A percentile compares a stretch with the other conserved stretches of the same genome.
phyloP scores from a whole-genome alignment of 2,329 filamentous ascomycete species.

The Parafenestella ontariensis region DNA sequence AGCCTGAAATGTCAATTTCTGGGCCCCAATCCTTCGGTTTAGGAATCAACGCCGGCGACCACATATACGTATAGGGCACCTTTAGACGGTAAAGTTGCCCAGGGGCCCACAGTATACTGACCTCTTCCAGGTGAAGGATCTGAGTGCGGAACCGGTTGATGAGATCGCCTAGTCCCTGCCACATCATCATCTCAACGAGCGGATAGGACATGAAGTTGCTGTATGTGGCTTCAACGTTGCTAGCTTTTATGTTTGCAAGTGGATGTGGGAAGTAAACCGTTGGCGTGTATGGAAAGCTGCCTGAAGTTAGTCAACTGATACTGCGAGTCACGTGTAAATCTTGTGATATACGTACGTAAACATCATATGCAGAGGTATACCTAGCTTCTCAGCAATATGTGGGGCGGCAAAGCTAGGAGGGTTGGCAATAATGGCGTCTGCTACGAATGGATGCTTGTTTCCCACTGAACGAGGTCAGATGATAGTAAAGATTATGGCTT shows the following conservation, averaged over 20 bases:
- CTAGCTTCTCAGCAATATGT: conserved; percentile 76
- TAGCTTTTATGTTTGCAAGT: conserved; percentile 75
- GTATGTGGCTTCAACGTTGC: conserved; percentile 74
- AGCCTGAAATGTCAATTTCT: conserved; percentile 77
- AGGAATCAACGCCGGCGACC: conserved; percentile 68
- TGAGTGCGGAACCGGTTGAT: conserved; percentile 76
- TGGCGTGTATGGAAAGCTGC: conserved; percentile 74
- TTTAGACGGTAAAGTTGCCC: conserved; percentile 75
- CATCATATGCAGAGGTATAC: conserved; percentile 82
- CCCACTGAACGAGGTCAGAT: conserved; percentile 55
- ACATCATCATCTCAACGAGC: conserved; percentile 78
- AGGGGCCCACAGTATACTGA: conserved; percentile 79
- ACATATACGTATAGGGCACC: conserved; percentile 76
- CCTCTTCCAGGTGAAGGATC: conserved; percentile 73
- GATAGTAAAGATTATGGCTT: too few species aligned
- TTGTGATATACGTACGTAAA: conserved; percentile 70
- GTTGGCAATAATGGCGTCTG: conserved; percentile 82
- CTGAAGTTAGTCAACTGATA: conserved; percentile 17
- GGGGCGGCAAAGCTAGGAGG: conserved; percentile 80
- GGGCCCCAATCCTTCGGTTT: conserved; percentile 73
- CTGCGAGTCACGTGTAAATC: not conserved
- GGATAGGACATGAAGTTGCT: conserved; percentile 84
- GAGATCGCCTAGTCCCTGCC: conserved; percentile 72
- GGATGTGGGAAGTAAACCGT: conserved; percentile 80
- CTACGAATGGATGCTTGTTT: conserved; percentile 74